Conservation (phyloP, 257 asterid species). For the Verbena officinalis region DNA sequence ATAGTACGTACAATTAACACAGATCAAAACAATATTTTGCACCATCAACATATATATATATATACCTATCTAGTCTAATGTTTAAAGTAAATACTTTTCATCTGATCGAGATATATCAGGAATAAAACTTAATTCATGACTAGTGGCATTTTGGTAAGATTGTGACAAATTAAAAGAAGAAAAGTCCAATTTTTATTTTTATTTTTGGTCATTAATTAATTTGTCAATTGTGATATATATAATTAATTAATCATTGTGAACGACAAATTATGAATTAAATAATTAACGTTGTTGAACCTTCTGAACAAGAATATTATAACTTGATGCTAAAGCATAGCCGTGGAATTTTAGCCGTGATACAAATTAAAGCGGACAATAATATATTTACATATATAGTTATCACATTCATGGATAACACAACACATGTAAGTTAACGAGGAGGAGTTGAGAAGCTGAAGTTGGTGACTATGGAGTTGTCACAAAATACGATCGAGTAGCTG, state of each 20-base stretch:
- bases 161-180: too few relatives aligned
- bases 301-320: not conserved
- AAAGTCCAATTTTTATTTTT: too few relatives aligned
- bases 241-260: not conserved
- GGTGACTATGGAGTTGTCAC: conserved; percentile 44
- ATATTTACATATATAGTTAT: not conserved
- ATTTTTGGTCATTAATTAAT: too few relatives aligned
- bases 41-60: too few relatives aligned
- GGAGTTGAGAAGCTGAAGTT: conserved; percentile 36
- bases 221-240: too few relatives aligned
- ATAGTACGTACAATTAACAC: too few relatives aligned
- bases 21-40: too few relatives aligned
- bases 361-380: not conserved
- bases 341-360: conserved; percentile 12
- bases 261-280: not conserved
- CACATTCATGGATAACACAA: not conserved
- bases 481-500: not conserved
- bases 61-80: too few relatives aligned
- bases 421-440: conserved; percentile 3
- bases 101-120: too few relatives aligned
- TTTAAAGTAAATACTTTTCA: too few relatives aligned
- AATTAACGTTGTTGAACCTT: not conserved
- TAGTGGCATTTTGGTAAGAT: too few relatives aligned
- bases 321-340: conserved; percentile 11
- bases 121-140: too few relatives aligned